A percentile compares a stretch with the other conserved stretches of the same genome.
phyloP scores from a whole-genome alignment of 225 moss, liverwort and hornwort genomes.

The Polytrichum commune region DNA sequence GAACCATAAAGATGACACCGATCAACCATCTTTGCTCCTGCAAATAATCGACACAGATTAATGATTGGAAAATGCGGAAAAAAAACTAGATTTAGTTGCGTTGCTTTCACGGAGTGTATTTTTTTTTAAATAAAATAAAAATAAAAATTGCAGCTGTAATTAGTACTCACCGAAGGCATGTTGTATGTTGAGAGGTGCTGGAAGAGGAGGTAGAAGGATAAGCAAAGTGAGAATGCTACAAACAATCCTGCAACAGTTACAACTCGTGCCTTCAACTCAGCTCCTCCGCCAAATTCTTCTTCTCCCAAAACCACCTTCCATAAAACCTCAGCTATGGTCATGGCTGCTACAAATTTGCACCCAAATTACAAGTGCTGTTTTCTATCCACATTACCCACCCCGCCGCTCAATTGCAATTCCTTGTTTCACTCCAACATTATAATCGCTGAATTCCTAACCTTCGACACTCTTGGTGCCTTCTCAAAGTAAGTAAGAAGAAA shows the following conservation, averaged over 20 bases:
- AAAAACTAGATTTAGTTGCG: neutral
- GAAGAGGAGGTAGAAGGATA: slow-evolving; percentile 75
- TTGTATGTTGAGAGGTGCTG: slow-evolving; percentile 79
- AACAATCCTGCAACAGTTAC: slow-evolving; percentile 62
- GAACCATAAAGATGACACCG: slow-evolving; percentile 84
- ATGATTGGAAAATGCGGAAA: neutral
- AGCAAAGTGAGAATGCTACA: slow-evolving; percentile 53
- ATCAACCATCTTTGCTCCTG: slow-evolving; percentile 91
- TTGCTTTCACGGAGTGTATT: neutral
- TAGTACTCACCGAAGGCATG: slow-evolving; percentile 55
- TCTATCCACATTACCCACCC: too few relatives aligned
- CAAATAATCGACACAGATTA: neutral
- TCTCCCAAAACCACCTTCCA: neutral
- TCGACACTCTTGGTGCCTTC: too few relatives aligned
- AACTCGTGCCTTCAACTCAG: slow-evolving; percentile 50
- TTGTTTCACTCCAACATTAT: too few relatives aligned
- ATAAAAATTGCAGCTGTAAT: neutral
- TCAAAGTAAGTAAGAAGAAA: too few relatives aligned
- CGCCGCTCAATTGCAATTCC: too few relatives aligned
- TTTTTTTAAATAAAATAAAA: neutral
- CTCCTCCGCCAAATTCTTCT: slow-evolving; percentile 1
- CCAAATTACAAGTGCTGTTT: too few relatives aligned
- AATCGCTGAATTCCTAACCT: too few relatives aligned
- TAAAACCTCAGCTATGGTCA: slow-evolving; percentile 6
- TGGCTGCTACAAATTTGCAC: neutral